A percentile compares a stretch with the other conserved stretches of the same genome.
Evolutionary conservation across 2,329 filamentous ascomycete genomes (phyloP).

Genomic region (Hypoxylon sp.): DNA sequence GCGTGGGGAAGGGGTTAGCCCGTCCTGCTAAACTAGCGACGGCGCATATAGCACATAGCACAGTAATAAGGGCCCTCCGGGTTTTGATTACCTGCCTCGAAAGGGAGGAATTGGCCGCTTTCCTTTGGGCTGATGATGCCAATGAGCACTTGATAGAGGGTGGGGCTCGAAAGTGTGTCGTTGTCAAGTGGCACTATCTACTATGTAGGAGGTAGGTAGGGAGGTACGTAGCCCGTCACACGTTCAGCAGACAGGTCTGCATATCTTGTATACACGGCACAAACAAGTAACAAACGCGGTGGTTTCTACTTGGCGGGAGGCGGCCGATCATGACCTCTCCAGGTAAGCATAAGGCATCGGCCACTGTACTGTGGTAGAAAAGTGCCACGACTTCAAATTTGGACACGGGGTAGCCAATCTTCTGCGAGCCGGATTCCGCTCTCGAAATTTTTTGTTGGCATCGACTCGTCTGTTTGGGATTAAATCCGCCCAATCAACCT

Average conservation of each 20-base stretch:
- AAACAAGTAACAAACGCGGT: conserved; percentile 45
- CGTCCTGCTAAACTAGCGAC: conserved; percentile 37
- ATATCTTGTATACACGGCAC: conserved; percentile 44
- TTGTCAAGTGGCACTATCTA: conserved; percentile 38
- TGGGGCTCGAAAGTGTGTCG: conserved; percentile 31
- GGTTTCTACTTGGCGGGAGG: conserved; percentile 42
- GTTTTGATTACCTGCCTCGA: conserved; percentile 46
- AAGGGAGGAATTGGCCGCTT: conserved; percentile 40
- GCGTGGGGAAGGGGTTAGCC: conserved; percentile 41
- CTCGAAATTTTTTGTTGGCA: conserved; percentile 30
- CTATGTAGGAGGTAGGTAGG: conserved; percentile 13
- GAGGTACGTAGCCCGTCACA: conserved; percentile 29
- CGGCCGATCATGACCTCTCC: conserved; percentile 44
- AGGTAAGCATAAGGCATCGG: conserved; percentile 38
- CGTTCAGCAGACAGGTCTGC: conserved; percentile 34
- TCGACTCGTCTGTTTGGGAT: conserved; percentile 35
- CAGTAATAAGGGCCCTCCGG: conserved; percentile 36
- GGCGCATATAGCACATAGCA: conserved; percentile 25
- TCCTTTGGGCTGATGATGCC: conserved; percentile 37
- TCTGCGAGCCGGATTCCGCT: conserved; percentile 38
- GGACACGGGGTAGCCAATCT: conserved; percentile 36
- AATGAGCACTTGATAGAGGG: conserved; percentile 34
- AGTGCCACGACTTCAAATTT: conserved; percentile 41
- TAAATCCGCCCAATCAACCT: conserved; percentile 41
- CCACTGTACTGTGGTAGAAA: conserved; percentile 35